Conservation (phyloP, 106 monocot species). For the Alisma plantagoaquatica region DNA sequence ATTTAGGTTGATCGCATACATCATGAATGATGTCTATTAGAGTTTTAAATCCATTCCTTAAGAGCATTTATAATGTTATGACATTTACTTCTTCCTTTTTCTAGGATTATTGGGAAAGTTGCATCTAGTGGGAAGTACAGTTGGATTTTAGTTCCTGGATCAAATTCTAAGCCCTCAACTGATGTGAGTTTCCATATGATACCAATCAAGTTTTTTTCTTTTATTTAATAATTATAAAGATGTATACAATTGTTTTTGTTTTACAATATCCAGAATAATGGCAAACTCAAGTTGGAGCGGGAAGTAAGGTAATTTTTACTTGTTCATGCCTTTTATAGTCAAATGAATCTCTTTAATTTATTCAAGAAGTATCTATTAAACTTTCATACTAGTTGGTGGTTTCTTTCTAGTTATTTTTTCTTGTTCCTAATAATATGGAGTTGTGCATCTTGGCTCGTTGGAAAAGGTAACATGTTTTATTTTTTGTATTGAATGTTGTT, state of each 20-base stretch:
- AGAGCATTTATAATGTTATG: too few species aligned
- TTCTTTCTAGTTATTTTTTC: constrained; percentile 56
- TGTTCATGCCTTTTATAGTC: too few species aligned
- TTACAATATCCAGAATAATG: constrained; percentile 45
- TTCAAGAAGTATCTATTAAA: background rate
- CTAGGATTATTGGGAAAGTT: constrained; percentile 57
- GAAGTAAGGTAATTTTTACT: constrained; percentile 88
- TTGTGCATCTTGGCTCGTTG: constrained; percentile 74
- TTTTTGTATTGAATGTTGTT: too few species aligned
- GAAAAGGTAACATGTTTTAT: too few species aligned
- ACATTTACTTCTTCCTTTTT: background rate
- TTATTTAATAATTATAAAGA: background rate
- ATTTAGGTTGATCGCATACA: too few species aligned
- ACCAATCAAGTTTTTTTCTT: background rate
- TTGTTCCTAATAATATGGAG: constrained; percentile 63
- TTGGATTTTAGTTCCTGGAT: constrained; percentile 28
- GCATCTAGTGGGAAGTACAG: constrained; percentile 31
- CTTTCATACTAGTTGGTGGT: background rate
- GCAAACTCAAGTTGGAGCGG: constrained; percentile 46
- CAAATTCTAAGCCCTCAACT: constrained; percentile 9
- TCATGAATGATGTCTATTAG: too few species aligned
- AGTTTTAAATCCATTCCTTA: too few species aligned
- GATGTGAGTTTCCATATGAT: constrained; percentile 24
- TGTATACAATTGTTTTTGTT: background rate
- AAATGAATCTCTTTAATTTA: background rate